Percentiles rank a stretch among this genome's conserved stretches.
Conservation (phyloP, 176 grass and related monocot genomes). For the Aegilops longissima region DNA sequence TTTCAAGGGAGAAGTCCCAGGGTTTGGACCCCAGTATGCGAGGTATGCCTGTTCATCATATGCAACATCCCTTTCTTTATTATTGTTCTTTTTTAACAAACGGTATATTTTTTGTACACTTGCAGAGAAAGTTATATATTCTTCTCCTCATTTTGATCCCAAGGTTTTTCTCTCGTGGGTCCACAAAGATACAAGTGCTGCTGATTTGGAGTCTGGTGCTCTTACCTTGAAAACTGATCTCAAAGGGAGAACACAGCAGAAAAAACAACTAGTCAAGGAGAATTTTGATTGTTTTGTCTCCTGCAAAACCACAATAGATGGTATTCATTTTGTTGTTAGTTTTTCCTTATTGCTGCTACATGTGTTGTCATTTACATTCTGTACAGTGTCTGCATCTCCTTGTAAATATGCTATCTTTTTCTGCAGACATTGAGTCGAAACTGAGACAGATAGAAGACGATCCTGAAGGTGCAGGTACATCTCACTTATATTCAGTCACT, state of each 20-base stretch:
- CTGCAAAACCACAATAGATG: slow-evolving; percentile 99
- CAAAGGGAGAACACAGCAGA: slow-evolving; percentile 96
- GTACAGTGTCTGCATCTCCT: slow-evolving; percentile 6
- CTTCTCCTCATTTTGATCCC: slow-evolving; percentile 90
- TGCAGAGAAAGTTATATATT: slow-evolving; percentile 97
- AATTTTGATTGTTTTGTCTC: slow-evolving; percentile 99
- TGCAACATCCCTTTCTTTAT: slow-evolving; percentile 20
- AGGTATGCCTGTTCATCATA: slow-evolving; percentile 55
- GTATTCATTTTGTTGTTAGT: slow-evolving; percentile 42
- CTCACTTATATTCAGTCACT: slow-evolving; percentile 83
- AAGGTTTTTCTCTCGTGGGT: slow-evolving; percentile 93
- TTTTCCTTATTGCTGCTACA: slow-evolving; percentile 18
- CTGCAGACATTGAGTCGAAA: slow-evolving; percentile 90
- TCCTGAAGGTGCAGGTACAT: slow-evolving; percentile 94
- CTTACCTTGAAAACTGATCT: slow-evolving; percentile 98
- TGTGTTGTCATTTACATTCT: slow-evolving; percentile 27
- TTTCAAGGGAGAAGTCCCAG: slow-evolving; percentile 89
- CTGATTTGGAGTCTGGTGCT: slow-evolving; percentile 93
- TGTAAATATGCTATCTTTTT: slow-evolving; percentile 32
- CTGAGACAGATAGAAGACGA: slow-evolving; percentile 99
- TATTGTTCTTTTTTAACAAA: slow-evolving; percentile 25
- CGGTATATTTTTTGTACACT: slow-evolving; percentile 17
- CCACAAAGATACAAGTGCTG: slow-evolving; percentile 93
- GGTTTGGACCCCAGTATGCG: slow-evolving; percentile 72
- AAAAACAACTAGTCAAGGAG: slow-evolving; percentile 99